A percentile compares a stretch with the other conserved stretches of the same genome.
Conservation (phyloP, 2,329 filamentous ascomycete genomes). For the Colletotrichum scovillei region DNA sequence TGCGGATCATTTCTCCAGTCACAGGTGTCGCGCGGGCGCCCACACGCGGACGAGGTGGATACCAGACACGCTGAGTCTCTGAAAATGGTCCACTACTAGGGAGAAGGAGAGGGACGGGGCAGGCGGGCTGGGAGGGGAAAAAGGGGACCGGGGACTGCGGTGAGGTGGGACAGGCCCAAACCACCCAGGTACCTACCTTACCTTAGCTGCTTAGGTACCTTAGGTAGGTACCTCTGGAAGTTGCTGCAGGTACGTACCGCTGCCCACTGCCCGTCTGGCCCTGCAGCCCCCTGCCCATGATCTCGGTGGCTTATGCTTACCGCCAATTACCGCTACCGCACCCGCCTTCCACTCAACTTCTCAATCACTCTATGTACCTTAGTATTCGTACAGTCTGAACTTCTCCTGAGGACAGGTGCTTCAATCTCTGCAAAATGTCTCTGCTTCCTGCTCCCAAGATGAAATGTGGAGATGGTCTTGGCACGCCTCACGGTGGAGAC, state of each 20-base stretch:
- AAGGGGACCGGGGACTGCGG: not conserved
- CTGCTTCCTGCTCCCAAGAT: conserved; percentile 22
- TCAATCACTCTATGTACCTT: too few relatives aligned
- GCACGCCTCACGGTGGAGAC: conserved; percentile 23
- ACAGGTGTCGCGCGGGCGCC: conserved; percentile 15
- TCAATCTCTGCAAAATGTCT: not conserved
- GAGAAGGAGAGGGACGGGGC: not conserved
- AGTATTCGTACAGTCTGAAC: not conserved
- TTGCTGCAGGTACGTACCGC: not conserved
- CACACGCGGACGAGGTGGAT: conserved; percentile 9
- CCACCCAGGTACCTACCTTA: too few relatives aligned
- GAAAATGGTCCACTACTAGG: not conserved
- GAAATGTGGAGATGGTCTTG: conserved; percentile 29
- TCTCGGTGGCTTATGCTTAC: conserved; percentile 7
- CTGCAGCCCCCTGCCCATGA: not conserved
- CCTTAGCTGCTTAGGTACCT: too few relatives aligned
- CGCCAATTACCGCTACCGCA: conserved; percentile 6
- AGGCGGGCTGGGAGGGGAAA: not conserved
- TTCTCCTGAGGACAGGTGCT: not conserved
- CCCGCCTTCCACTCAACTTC: not conserved
- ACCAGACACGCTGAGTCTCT: not conserved
- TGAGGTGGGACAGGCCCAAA: too few relatives aligned
- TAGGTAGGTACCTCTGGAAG: too few relatives aligned
- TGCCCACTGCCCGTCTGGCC: not conserved
- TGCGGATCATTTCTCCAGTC: conserved; percentile 31